These are phyloP conservation scores for Rhamnella rubrinervis DNA, from an alignment of 331 rosid species.

Conservation along the genomic window DNA sequence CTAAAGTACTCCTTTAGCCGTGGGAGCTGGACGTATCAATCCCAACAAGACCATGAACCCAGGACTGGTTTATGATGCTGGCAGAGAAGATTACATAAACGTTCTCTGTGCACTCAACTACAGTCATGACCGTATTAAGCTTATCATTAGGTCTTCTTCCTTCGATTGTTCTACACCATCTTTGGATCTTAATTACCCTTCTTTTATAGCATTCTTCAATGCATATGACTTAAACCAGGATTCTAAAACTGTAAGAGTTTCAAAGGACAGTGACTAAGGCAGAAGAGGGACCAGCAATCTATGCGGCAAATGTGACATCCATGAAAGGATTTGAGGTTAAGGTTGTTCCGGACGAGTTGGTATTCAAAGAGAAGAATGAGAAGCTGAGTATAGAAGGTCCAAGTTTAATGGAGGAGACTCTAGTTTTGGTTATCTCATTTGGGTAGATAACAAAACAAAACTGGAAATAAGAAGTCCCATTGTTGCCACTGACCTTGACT, in stretches of 20 bases:
- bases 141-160: conserved; percentile 39
- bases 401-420: conserved; percentile 12
- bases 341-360: too few species aligned
- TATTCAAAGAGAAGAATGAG: conserved; percentile 48
- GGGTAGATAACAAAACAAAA: conserved; percentile 39
- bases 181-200: conserved; percentile 79
- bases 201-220: conserved; percentile 59
- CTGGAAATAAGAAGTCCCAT: conserved; percentile 67
- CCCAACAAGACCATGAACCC: conserved; percentile 72
- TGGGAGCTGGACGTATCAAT: conserved; percentile 71
- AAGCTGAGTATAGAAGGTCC: conserved; percentile 47
- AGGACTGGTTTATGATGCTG: conserved; percentile 64
- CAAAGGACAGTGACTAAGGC: conserved; percentile 56
- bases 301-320: conserved; percentile 40
- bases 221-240: conserved; percentile 11
- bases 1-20: conserved; percentile 44
- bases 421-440: conserved; percentile 52
- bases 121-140: conserved; percentile 31
- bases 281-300: conserved; percentile 44
- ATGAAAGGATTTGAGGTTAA: too few species aligned
- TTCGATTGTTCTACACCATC: conserved; percentile 46
- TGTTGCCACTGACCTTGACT: conserved; percentile 39
- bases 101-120: conserved; percentile 64
- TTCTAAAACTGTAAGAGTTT: conserved; percentile 34
- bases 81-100: conserved; percentile 52